These are phyloP conservation scores for maize (Zea mays) DNA, from an alignment of 176 grass and related monocot genomes.

Conservation along the genomic window Zm-B73-REFERENCE-NAM-5.0 NC_050102.1:152668501-152669000, in stretches of 20 bases:
- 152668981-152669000: neutral
- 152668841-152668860: no score
- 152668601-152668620: neutral
- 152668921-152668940: neutral
- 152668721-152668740: no score
- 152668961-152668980: neutral
- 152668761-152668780: no score
- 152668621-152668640: neutral
- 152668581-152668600: neutral
- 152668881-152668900: no score
- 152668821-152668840: no score
- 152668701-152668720: no score
- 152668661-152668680: neutral
- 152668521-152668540: neutral
- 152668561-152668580: neutral
- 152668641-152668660: slow-evolving; percentile 10
- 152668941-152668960: neutral
- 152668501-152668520: slow-evolving; percentile 1
- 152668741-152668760: no score
- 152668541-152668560: slow-evolving; percentile 6
- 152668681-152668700: no score
- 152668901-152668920: neutral
- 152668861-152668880: no score
- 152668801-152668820: no score
- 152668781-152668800: no score